Conservation (phyloP, 2,329 filamentous ascomycete genomes). For the Amphichorda felina region DNA sequence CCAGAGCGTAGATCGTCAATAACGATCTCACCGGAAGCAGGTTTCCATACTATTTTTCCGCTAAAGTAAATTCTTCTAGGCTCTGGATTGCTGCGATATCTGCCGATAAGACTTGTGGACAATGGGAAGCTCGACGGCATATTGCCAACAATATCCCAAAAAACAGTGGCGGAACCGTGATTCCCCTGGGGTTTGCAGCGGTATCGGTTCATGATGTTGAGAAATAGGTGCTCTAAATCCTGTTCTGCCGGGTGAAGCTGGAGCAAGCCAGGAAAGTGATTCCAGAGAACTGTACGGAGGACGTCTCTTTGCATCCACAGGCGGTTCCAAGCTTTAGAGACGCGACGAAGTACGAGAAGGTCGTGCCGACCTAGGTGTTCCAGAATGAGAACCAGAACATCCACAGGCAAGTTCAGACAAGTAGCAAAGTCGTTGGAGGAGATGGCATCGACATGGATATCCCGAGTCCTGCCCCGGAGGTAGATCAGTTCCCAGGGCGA, state of each 20-base stretch:
- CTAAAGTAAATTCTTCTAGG: background rate
- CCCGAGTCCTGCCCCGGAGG: background rate
- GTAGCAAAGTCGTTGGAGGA: background rate
- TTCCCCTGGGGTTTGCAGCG: background rate
- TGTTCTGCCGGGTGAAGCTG: background rate
- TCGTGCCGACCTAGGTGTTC: conserved; percentile 1
- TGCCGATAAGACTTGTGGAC: background rate
- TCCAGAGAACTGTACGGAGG: background rate
- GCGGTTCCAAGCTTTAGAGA: conserved; percentile 5
- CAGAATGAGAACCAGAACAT: conserved; percentile 3
- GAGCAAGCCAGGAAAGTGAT: conserved; percentile 2
- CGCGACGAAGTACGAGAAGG: background rate
- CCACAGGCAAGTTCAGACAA: conserved; percentile 3
- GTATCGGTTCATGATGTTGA: background rate
- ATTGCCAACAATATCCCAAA: background rate
- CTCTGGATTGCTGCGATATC: background rate
- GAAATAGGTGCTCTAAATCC: background rate
- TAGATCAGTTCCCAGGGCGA: conserved; percentile 5
- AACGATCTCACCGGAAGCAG: background rate
- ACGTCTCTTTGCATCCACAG: conserved; percentile 1
- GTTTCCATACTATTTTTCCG: conserved; percentile 1
- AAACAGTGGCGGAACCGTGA: background rate
- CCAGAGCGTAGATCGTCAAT: background rate
- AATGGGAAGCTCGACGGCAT: background rate
- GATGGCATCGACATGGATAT: background rate